phyloP scores from a whole-genome alignment of 305 asterid genomes.

The Stenogyne calaminthoides region DNA sequence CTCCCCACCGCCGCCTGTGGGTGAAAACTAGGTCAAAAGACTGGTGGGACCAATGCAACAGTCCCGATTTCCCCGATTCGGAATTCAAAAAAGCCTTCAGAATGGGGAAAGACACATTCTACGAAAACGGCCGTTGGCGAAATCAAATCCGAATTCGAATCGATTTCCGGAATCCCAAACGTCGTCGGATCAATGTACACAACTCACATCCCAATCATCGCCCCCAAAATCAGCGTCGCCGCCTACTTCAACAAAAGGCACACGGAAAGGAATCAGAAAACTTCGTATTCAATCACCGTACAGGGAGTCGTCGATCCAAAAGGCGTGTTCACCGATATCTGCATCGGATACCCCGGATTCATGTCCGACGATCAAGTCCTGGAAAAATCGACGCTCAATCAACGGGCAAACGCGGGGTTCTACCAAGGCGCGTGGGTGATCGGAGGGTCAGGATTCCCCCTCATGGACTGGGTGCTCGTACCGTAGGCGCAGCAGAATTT shows the following conservation, averaged over 20 bases:
- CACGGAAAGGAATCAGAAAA: slow-evolving; percentile 88
- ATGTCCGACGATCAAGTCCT: slow-evolving; percentile 94
- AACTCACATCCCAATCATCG: slow-evolving; percentile 88
- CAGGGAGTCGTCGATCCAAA: slow-evolving; percentile 89
- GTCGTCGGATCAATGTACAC: slow-evolving; percentile 96
- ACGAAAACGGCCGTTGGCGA: slow-evolving; percentile 42
- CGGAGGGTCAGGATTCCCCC: slow-evolving; percentile 77
- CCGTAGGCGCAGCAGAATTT: slow-evolving; percentile 78
- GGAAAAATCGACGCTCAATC: slow-evolving; percentile 81
- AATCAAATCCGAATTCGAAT: slow-evolving; percentile 54
- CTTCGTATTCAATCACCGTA: slow-evolving; percentile 86
- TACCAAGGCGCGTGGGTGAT: slow-evolving; percentile 79
- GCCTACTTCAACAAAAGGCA: slow-evolving; percentile 87
- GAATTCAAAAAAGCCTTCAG: slow-evolving; percentile 85
- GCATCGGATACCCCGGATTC: slow-evolving; percentile 96
- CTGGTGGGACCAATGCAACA: slow-evolving; percentile 98
- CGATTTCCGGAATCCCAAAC: slow-evolving; percentile 68
- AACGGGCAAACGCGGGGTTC: slow-evolving; percentile 77
- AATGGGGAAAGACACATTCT: slow-evolving; percentile 90
- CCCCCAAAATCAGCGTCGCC: slow-evolving; percentile 87
- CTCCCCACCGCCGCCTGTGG: slow-evolving; percentile 82
- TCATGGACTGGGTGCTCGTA: slow-evolving; percentile 88
- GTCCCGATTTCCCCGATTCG: slow-evolving; percentile 88
- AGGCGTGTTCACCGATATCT: slow-evolving; percentile 81
- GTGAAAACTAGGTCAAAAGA: slow-evolving; percentile 84